Conservation (phyloP, 2,329 filamentous ascomycete genomes). For the Arthrocladium fulminans region DNA sequence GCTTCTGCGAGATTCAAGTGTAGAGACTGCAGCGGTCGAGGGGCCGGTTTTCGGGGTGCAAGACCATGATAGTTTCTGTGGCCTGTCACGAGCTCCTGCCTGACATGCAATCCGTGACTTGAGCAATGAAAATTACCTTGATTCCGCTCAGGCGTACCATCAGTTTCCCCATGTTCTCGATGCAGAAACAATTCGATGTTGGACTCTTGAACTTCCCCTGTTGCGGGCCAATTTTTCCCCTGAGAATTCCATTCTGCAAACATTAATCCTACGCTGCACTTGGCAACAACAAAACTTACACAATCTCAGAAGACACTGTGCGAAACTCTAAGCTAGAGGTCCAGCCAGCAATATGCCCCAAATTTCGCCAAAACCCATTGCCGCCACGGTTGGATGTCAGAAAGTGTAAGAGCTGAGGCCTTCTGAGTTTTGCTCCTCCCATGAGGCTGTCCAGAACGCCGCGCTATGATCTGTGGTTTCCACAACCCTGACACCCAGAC, state of each 20-base stretch:
- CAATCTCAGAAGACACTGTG: not conserved
- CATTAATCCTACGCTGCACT: not conserved
- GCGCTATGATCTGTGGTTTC: slow-evolving; percentile 8
- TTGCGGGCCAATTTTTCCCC: not conserved
- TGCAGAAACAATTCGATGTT: not conserved
- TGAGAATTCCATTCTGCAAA: too few species aligned
- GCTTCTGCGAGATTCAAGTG: not conserved
- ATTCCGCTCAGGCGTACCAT: too few species aligned
- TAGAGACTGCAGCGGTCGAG: not conserved
- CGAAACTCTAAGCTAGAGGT: not conserved
- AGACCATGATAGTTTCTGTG: too few species aligned
- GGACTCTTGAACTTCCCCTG: not conserved
- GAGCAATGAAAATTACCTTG: slow-evolving; percentile 1
- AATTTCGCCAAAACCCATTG: not conserved
- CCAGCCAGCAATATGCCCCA: not conserved
- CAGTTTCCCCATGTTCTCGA: too few species aligned
- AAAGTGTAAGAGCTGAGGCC: not conserved
- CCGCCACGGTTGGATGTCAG: not conserved
- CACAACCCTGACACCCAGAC: not conserved
- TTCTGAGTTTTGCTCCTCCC: not conserved
- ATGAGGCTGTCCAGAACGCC: slow-evolving; percentile 7
- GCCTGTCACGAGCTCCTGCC: too few species aligned
- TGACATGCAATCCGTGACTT: not conserved
- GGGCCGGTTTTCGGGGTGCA: too few species aligned
- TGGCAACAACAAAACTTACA: not conserved